Conservation (phyloP, 768 basidiomycete species). For the Psilocybe tampanensis region DNA sequence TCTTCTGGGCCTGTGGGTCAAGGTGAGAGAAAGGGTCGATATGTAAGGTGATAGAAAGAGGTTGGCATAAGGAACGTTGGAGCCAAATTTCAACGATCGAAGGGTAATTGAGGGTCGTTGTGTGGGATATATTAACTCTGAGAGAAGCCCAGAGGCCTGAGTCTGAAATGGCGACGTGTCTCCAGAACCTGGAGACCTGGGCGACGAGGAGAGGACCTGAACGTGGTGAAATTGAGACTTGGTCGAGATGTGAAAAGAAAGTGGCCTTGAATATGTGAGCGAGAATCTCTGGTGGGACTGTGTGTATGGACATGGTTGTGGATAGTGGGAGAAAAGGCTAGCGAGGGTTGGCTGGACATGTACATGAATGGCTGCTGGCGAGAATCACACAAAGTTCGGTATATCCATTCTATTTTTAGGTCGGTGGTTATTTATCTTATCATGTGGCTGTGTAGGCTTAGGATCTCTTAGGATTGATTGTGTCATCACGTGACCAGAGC, state of each 20-base stretch:
- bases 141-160: slow-evolving; percentile 16
- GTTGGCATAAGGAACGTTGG: slow-evolving; percentile 15
- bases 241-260: neutral
- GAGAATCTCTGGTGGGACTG: slow-evolving; percentile 15
- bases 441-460: slow-evolving; percentile 2
- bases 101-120: neutral
- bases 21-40: slow-evolving; percentile 12
- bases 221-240: slow-evolving; percentile 8
- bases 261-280: slow-evolving; percentile 11
- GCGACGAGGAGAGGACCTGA: slow-evolving; percentile 12
- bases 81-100: slow-evolving; percentile 15
- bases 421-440: neutral
- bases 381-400: too few species aligned
- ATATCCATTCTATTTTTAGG: neutral
- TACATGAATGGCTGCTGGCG: neutral
- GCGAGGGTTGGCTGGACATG: neutral
- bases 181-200: slow-evolving; percentile 18
- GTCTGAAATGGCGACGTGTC: slow-evolving; percentile 11
- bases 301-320: slow-evolving; percentile 12
- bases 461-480: too few species aligned
- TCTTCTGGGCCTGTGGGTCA: neutral
- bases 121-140: slow-evolving; percentile 1
- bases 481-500: slow-evolving; percentile 26
- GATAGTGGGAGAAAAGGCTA: neutral
- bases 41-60: slow-evolving; percentile 14